Base-by-base conservation (phyloP, 2,329 filamentous ascomycete species). In the Sclerotinia minor region DNA sequence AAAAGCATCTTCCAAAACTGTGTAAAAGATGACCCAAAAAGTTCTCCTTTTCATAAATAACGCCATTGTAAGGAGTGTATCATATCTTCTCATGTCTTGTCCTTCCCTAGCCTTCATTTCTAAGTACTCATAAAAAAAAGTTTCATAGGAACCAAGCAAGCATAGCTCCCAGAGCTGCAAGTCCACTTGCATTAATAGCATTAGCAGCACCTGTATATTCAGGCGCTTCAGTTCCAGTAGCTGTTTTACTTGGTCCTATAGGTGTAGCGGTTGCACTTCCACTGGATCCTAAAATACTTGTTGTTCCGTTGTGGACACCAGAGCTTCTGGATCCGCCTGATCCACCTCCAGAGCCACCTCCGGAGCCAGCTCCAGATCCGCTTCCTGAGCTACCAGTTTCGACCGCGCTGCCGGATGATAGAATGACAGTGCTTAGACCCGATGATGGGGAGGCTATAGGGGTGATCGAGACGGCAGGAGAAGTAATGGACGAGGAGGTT, bases 391-490 rank as follows among this genome's bases (percentile, higher is more conserved):
- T 41, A 41, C 65, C 65, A 26, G 65, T 67, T 54, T 49, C 65
- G 29, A 49, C 29, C 3, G 65, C 41, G 5, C 41, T 64, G 13
- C 67, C 53, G 13, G 63, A 35, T 17, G 67, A n/a, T 29, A 41
- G 26, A 2, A 21, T 55, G 8, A 55, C 5, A 13, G 53, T 55
- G 2, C 19, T 55, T 4, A 55, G 19, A 35, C 53, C 32, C 6
- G 53, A 55, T 55, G 53, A 60, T 17, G 64, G 53, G 21, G 41
- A 13, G 32, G 26, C 41, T 19, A 26, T 26, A 5, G 15, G 19
- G 47, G 35, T 69, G 38, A 26, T 67, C 68, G 54, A 63, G 64
- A 13, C 69, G 69, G 68, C 70, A 69, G 68, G 70, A 58, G 68
- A 68, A 53, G 70, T 72, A 0, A 67, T 45, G 13, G 67, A 59